Percentiles rank a stretch among this genome's conserved stretches.
phyloP scores from a whole-genome alignment of 1,139 yeast genomes.

The Meyerozyma elateridarum region DNA sequence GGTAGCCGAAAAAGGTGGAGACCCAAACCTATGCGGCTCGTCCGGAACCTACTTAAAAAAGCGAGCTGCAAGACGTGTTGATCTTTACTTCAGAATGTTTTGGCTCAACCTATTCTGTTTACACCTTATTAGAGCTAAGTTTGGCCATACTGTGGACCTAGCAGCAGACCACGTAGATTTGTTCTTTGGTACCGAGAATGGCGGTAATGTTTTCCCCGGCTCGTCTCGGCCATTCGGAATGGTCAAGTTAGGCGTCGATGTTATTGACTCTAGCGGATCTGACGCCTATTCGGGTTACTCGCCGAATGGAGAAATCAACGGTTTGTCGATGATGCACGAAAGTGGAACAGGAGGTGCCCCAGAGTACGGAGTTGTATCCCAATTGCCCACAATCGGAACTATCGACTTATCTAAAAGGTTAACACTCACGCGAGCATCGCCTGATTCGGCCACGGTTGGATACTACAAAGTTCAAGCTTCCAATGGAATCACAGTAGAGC shows the following conservation, averaged over 20 bases:
- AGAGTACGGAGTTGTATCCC: constrained; percentile 29
- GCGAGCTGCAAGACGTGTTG: too few relatives aligned
- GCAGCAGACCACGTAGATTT: constrained; percentile 8
- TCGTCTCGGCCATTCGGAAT: constrained; percentile 35
- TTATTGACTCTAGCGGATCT: constrained; percentile 17
- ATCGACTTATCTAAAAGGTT: constrained; percentile 15
- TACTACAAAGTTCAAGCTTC: constrained; percentile 21
- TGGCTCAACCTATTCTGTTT: too few relatives aligned
- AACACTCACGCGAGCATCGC: constrained; percentile 12
- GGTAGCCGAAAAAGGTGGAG: not conserved
- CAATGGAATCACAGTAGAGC: constrained; percentile 19
- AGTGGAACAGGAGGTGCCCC: constrained; percentile 40
- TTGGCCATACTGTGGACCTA: not conserved
- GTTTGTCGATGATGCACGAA: constrained; percentile 37
- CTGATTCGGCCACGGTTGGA: constrained; percentile 23
- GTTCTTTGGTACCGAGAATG: constrained; percentile 30
- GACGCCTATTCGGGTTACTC: constrained; percentile 34
- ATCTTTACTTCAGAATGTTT: too few relatives aligned
- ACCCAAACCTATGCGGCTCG: too few relatives aligned
- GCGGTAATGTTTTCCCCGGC: constrained; percentile 38
- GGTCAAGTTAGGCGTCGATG: constrained; percentile 37
- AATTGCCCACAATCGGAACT: constrained; percentile 21
- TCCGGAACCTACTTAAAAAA: too few relatives aligned
- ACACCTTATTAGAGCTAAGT: not conserved
- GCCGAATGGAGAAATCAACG: constrained; percentile 24